Evolutionary conservation across 306 rosid species (phyloP).

Genomic region (Fragaria vesca): DNA sequence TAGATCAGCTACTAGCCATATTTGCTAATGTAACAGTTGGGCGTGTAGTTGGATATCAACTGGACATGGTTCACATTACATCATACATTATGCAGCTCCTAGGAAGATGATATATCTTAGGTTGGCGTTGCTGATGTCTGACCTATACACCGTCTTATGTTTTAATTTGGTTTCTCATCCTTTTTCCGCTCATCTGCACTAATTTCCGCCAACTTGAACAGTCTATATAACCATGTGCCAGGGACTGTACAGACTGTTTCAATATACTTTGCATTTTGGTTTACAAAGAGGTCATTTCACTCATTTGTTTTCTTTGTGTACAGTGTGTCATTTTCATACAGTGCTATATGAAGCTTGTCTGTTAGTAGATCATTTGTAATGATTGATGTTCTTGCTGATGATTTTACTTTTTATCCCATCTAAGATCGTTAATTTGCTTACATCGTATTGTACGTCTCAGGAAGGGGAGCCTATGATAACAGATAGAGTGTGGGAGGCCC

Average conservation of each 20-base stretch:
- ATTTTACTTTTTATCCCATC: constrained; percentile 4
- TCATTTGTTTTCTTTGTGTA: neutral
- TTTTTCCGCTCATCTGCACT: neutral
- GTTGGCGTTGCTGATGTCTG: neutral
- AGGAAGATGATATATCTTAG: neutral
- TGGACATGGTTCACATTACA: neutral
- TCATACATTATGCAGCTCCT: neutral
- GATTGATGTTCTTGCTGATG: neutral
- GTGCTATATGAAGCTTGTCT: neutral
- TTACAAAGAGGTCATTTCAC: neutral
- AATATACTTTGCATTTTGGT: neutral
- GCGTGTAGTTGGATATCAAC: neutral
- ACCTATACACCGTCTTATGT: neutral
- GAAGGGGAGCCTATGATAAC: constrained; percentile 93
- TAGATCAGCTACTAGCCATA: neutral
- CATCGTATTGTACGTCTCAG: constrained; percentile 38
- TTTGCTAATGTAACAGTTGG: neutral
- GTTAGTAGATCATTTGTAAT: neutral
- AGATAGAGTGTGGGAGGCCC: constrained; percentile 91
- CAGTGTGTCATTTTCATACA: neutral
- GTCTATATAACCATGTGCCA: neutral
- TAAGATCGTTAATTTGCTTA: constrained; percentile 19
- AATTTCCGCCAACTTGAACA: neutral
- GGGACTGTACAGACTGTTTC: neutral
- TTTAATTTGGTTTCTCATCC: neutral